Evolutionary conservation across 805 yeast species (phyloP).

Genomic region (Wickerhamiella nectarea): DNA sequence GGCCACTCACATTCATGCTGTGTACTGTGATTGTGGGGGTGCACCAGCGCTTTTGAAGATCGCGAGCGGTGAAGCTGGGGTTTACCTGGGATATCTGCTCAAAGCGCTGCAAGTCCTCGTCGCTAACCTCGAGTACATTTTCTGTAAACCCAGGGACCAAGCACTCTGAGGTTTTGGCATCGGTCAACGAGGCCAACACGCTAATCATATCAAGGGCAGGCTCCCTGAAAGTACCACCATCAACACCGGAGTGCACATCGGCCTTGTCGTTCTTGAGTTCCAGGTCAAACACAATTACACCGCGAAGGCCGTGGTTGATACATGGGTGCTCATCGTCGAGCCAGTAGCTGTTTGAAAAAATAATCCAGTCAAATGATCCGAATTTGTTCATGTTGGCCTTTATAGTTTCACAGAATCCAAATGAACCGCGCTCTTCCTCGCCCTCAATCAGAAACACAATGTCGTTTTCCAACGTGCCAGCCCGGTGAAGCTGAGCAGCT

Average conservation of each 20-base stretch:
- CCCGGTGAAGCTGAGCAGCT: conserved; percentile 53
- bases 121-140: conserved; percentile 44
- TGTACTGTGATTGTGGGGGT: conserved; percentile 83
- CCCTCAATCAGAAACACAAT: conserved; percentile 82
- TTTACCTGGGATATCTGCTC: conserved; percentile 32
- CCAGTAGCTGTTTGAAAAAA: conserved; percentile 90
- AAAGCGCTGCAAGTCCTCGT: conserved; percentile 47
- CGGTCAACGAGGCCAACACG: conserved; percentile 48
- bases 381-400: conserved; percentile 33
- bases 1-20: conserved; percentile 74
- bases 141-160: conserved; percentile 58
- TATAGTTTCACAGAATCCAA: conserved; percentile 67
- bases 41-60: conserved; percentile 72
- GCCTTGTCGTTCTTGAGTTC: conserved; percentile 59
- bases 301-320: conserved; percentile 85
- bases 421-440: conserved; percentile 88
- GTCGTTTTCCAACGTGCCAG: conserved; percentile 45
- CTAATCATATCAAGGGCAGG: conserved; percentile 79
- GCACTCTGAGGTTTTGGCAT: conserved; percentile 39
- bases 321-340: conserved; percentile 80
- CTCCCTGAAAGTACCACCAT: conserved; percentile 82
- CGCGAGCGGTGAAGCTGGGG: conserved; percentile 27
- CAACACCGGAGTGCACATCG: conserved; percentile 91
- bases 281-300: conserved; percentile 71
- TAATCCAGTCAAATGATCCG: conserved; percentile 72